A percentile compares a stretch with the other conserved stretches of the same genome.
These are phyloP conservation scores for Colletotrichum higginsianum DNA, from an alignment of 2,329 filamentous ascomycete species.

Conservation along the genomic window DNA sequence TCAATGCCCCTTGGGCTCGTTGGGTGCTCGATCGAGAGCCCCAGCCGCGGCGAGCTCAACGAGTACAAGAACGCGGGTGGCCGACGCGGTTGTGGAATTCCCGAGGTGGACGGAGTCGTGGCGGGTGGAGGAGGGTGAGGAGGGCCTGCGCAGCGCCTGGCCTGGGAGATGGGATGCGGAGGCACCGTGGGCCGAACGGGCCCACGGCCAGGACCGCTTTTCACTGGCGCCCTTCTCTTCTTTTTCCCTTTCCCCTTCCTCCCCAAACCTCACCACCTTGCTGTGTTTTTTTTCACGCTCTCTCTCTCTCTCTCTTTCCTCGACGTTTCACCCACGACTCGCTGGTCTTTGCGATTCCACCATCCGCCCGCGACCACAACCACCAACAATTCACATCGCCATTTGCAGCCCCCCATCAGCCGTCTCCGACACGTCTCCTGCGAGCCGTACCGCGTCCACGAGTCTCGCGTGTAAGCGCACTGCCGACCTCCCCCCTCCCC, in stretches of 20 bases:
- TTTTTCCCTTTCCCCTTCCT: conserved; percentile 51
- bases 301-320: conserved; percentile 43
- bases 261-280: conserved; percentile 43
- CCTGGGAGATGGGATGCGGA: conserved; percentile 42
- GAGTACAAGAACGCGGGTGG: conserved; percentile 75
- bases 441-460: conserved; percentile 41
- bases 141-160: conserved; percentile 42
- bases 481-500: conserved; percentile 30
- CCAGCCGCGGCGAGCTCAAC: conserved; percentile 65
- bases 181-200: conserved; percentile 42
- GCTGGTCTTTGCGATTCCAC: conserved; percentile 28
- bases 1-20: conserved; percentile 37
- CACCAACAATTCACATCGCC: conserved; percentile 30
- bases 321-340: conserved; percentile 43
- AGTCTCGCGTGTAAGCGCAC: conserved; percentile 43
- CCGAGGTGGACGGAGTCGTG: conserved; percentile 50
- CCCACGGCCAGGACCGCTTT: conserved; percentile 43
- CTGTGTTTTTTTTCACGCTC: too few relatives aligned
- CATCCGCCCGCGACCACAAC: conserved; percentile 35
- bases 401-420: conserved; percentile 23
- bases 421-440: conserved; percentile 39
- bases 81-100: conserved; percentile 53
- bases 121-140: conserved; percentile 50
- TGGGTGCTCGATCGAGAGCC: conserved; percentile 57
- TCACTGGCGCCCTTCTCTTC: conserved; percentile 42